Evolutionary conservation across 768 basidiomycete species (phyloP), one percentile per base, ranked within the genome.

Genomic region (Clathrus columnatus): DNA sequence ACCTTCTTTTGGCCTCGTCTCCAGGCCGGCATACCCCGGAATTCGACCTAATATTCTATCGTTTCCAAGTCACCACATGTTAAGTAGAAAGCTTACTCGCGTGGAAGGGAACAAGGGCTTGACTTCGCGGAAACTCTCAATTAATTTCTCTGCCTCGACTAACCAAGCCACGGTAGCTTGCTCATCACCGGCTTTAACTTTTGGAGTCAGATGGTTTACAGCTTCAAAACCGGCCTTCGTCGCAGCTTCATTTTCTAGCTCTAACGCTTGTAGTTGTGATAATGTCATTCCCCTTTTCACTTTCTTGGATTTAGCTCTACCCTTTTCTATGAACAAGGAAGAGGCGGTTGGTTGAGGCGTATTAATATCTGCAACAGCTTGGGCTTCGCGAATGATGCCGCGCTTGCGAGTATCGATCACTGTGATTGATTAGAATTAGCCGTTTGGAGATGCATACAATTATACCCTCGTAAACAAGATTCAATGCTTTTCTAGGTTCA

Each of bases 41-140:
- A 87, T 1, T 51, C 61, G 32, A 46, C 8, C 28, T 28, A n/a
- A n/a, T n/a, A n/a, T n/a, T n/a, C n/a, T n/a, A n/a, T n/a, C n/a
- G n/a, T 54, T 26, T 20, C 14, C 50, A 47, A 17, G 30, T 18
- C 47, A 24, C 17, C 23, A 14, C 47, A n/a, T n/a, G n/a, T 7
- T 21, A 7, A 20, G 27, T n/a, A 21, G 45, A 16, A 7, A 20
- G 69, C 82, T 62, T 57, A 92, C 92, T 61, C 84, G 71, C 26
- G 84, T 84, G 2, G 85, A 82, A 61, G 85, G 75, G 65, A 95
- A 99, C 59, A 97, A 65, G 58, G 83, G 80, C 58, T 84, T 78
- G 0, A 93, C 93, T 71, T 92, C 85, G 51, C 95, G 74, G 70
- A 93, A 97, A 66, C 81, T 84, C 58, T 96, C 93, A 3, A 96